Evolutionary conservation across 768 basidiomycete species (phyloP).

Genomic region (Agaricus bisporus): DNA sequence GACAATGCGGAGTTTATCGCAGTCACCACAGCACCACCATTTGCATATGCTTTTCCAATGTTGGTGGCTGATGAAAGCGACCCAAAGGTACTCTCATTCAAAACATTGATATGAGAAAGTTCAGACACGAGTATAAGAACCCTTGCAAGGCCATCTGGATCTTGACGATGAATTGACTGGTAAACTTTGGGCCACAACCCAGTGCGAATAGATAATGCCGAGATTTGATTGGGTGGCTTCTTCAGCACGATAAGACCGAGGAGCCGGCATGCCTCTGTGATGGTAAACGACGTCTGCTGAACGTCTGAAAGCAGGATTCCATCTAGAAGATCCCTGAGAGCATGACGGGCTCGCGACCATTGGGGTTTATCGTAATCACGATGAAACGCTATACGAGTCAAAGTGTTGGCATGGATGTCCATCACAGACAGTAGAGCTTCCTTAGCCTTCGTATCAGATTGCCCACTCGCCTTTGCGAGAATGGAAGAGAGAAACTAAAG

Average conservation of each 20-base stretch:
- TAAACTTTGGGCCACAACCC: conserved; percentile 70
- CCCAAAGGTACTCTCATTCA: conserved; percentile 49
- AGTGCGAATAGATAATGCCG: conserved; percentile 37
- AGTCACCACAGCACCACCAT: conserved; percentile 31
- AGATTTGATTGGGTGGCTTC: conserved; percentile 19
- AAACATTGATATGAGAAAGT: conserved; percentile 59
- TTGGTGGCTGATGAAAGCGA: conserved; percentile 7
- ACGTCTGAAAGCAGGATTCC: conserved; percentile 26
- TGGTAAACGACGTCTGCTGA: conserved; percentile 21
- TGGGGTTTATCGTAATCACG: conserved; percentile 23
- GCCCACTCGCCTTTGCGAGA: conserved; percentile 17
- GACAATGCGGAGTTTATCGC: conserved; percentile 58
- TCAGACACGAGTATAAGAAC: conserved; percentile 54
- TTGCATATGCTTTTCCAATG: conserved; percentile 22
- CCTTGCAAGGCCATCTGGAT: conserved; percentile 51
- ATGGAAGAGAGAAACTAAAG: conserved; percentile 27
- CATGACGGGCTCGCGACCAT: conserved; percentile 29
- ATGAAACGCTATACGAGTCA: conserved; percentile 33
- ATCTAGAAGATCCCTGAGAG: conserved; percentile 30
- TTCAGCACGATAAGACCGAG: conserved; percentile 19
- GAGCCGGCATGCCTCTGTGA: conserved; percentile 24
- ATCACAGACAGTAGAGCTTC: conserved; percentile 24
- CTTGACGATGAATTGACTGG: conserved; percentile 47
- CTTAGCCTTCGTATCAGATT: conserved; percentile 16
- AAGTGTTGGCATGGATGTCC: conserved; percentile 31